These are phyloP conservation scores for Agapanthus africanus DNA, from an alignment of 106 monocot genomes.

Conservation along the genomic window DNA sequence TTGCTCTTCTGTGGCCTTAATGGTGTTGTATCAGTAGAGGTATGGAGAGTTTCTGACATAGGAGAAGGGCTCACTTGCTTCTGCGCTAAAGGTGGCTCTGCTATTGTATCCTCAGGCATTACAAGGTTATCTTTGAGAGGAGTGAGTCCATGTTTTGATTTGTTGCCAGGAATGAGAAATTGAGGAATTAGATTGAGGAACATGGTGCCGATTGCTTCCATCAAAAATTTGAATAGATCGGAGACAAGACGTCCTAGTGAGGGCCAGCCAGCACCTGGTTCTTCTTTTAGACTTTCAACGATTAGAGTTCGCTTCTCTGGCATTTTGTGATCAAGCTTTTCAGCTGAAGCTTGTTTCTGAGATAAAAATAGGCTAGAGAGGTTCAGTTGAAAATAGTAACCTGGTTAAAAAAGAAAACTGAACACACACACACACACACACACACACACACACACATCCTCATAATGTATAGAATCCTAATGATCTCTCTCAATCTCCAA, in stretches of 20 bases:
- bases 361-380: neutral
- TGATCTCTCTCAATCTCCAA: too few relatives aligned
- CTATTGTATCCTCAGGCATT: slow-evolving; percentile 59
- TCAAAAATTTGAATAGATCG: slow-evolving; percentile 38
- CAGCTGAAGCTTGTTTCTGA: slow-evolving; percentile 43
- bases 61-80: slow-evolving; percentile 46
- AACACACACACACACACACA: too few relatives aligned
- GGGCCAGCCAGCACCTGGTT: slow-evolving; percentile 74
- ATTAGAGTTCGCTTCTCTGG: slow-evolving; percentile 28
- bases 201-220: slow-evolving; percentile 39
- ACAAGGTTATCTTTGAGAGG: slow-evolving; percentile 70
- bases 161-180: slow-evolving; percentile 16
- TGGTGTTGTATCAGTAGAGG: slow-evolving; percentile 30
- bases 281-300: slow-evolving; percentile 70
- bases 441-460: too few relatives aligned
- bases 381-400: neutral
- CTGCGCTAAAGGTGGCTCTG: slow-evolving; percentile 27
- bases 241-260: slow-evolving; percentile 39
- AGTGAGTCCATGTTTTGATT: slow-evolving; percentile 50
- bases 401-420: neutral
- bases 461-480: too few relatives aligned
- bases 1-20: slow-evolving; percentile 54
- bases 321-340: slow-evolving; percentile 20
- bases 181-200: slow-evolving; percentile 51
- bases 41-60: slow-evolving; percentile 24